Evolutionary conservation across 345 rosid genomes (phyloP).

Genomic region (Rubroshorea leprosula): DNA sequence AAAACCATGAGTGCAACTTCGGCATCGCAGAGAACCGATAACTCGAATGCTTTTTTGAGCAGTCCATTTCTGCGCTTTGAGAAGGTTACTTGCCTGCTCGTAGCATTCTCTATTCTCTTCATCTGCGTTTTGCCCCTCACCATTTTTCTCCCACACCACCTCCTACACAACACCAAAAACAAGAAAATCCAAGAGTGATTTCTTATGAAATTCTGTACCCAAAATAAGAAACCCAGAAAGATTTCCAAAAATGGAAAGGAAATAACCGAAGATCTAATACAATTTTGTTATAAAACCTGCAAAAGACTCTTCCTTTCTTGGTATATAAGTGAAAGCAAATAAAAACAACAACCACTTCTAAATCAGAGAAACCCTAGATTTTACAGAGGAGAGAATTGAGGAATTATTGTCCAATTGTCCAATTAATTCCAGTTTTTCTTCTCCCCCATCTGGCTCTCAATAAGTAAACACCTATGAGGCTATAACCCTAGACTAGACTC

Average conservation of each 20-base stretch:
- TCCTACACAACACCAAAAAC: background rate
- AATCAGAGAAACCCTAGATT: no score
- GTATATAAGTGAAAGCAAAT: conserved; percentile 11
- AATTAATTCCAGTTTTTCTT: no score
- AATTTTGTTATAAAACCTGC: conserved; percentile 2
- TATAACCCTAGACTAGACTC: no score
- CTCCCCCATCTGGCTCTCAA: no score
- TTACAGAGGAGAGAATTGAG: no score
- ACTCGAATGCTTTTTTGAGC: conserved; percentile 72
- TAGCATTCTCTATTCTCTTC: conserved; percentile 71
- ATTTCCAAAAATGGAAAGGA: conserved; percentile 7
- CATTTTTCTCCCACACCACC: conserved; percentile 26
- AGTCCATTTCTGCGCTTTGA: conserved; percentile 72
- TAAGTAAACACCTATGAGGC: no score
- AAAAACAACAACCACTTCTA: no score
- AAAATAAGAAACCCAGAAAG: background rate
- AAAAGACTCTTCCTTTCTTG: background rate
- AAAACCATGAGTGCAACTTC: conserved; percentile 69
- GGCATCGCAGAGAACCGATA: conserved; percentile 77
- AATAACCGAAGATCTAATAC: background rate
- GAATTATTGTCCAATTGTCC: no score
- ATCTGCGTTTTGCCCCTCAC: conserved; percentile 76
- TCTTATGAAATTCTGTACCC: background rate
- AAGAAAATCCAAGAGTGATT: background rate
- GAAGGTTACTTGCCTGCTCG: conserved; percentile 79